These are phyloP conservation scores for Plasmodium gallinaceum DNA, from an alignment of 169 alveolate genomes.

Conservation along the genomic window DNA sequence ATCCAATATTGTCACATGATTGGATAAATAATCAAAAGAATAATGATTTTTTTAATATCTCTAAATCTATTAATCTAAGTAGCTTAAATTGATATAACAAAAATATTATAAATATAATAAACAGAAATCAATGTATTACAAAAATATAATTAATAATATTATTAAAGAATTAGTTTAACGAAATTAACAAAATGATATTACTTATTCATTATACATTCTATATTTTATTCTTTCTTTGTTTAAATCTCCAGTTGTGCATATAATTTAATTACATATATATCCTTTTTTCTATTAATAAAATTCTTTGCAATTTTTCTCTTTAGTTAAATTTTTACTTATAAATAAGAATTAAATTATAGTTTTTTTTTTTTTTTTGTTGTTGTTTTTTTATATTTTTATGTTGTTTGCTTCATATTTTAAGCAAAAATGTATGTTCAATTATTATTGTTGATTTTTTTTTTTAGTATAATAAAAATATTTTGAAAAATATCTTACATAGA, in stretches of 20 bases:
- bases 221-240: neutral
- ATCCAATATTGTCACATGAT: constrained; percentile 32
- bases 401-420: neutral
- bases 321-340: neutral
- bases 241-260: neutral
- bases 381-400: neutral
- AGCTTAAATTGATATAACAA: constrained; percentile 27
- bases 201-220: neutral
- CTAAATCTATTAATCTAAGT: constrained; percentile 61
- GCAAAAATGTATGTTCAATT: constrained; percentile 13
- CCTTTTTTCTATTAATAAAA: constrained; percentile 5
- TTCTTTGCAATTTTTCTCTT: constrained; percentile 20
- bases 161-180: too few species aligned
- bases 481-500: constrained; percentile 14
- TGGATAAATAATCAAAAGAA: constrained; percentile 33
- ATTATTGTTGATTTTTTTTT: constrained; percentile 20
- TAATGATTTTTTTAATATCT: constrained; percentile 42
- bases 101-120: neutral
- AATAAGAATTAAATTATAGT: constrained; percentile 6
- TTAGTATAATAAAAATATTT: constrained; percentile 23
- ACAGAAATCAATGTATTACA: neutral
- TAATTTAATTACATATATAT: neutral
- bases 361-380: constrained; percentile 20
- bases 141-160: too few species aligned
- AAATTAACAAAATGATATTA: too few species aligned